A percentile compares a stretch with the other conserved stretches of the same genome.
These are phyloP conservation scores for barley (Hordeum vulgare) DNA, from an alignment of 176 grass and related monocot genomes.

Conservation along the genomic window DNA sequence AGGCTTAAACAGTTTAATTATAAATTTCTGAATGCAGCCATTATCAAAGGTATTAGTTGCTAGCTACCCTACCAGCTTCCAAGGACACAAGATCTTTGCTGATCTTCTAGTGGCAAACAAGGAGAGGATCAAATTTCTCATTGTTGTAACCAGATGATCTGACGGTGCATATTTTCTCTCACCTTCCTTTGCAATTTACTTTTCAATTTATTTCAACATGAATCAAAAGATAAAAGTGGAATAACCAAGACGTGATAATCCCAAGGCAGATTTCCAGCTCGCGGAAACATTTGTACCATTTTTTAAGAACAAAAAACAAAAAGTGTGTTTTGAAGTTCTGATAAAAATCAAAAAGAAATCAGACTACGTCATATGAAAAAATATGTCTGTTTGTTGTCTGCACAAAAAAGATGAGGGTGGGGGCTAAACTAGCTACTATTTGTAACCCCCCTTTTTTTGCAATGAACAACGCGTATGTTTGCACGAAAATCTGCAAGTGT, in stretches of 20 bases:
- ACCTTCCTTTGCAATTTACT: not conserved
- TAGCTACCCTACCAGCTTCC: constrained; percentile 1
- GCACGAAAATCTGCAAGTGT: not conserved
- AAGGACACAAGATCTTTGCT: not conserved
- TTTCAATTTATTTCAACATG: not conserved
- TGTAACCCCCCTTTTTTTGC: not conserved
- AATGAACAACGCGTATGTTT: not conserved
- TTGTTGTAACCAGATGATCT: not conserved
- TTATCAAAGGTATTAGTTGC: not conserved
- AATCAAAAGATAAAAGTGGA: not conserved
- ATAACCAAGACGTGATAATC: not conserved
- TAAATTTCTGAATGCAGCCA: not conserved
- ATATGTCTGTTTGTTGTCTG: not conserved
- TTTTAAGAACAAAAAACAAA: not conserved
- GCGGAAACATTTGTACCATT: not conserved
- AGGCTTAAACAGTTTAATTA: not conserved
- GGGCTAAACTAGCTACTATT: not conserved
- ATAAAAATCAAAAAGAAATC: not conserved
- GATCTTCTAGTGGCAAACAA: not conserved
- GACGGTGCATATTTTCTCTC: not conserved
- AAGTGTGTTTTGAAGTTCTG: not conserved
- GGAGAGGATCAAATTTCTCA: not conserved
- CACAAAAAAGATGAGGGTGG: not conserved
- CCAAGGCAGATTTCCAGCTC: not conserved
- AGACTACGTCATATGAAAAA: not conserved